These are phyloP conservation scores for Penicillium ochrochloron DNA, from an alignment of 495 filamentous ascomycete genomes.

Conservation along the genomic window DNA sequence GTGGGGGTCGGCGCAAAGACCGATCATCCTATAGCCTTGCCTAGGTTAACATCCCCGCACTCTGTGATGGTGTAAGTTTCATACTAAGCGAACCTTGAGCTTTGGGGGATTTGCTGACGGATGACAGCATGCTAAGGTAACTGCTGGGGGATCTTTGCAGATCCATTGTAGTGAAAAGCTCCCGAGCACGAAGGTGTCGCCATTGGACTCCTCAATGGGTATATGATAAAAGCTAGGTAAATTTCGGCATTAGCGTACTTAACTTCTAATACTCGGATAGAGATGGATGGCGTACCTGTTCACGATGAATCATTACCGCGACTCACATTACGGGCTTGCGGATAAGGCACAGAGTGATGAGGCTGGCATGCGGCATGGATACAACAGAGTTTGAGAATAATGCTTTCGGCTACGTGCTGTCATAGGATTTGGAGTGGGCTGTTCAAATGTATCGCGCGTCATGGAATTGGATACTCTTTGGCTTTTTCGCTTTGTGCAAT, in stretches of 20 bases:
- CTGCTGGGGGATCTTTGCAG: background rate
- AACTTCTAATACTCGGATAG: too few relatives aligned
- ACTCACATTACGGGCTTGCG: background rate
- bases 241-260: too few relatives aligned
- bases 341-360: conserved; percentile 18
- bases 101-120: background rate
- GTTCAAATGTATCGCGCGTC: background rate
- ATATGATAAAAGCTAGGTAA: too few relatives aligned
- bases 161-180: background rate
- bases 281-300: background rate
- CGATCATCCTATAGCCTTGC: background rate
- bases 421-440: background rate
- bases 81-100: background rate
- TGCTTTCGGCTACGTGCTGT: conserved; percentile 18
- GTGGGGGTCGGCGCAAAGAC: background rate
- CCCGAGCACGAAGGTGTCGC: background rate
- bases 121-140: background rate
- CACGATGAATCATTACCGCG: background rate
- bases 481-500: background rate
- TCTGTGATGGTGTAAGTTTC: background rate
- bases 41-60: background rate
- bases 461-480: background rate
- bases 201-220: background rate
- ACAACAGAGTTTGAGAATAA: conserved; percentile 16
- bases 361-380: conserved; percentile 17